These are phyloP conservation scores for Trametes pubescens DNA, from an alignment of 1,284 basidiomycete genomes.

Conservation along the genomic window DNA sequence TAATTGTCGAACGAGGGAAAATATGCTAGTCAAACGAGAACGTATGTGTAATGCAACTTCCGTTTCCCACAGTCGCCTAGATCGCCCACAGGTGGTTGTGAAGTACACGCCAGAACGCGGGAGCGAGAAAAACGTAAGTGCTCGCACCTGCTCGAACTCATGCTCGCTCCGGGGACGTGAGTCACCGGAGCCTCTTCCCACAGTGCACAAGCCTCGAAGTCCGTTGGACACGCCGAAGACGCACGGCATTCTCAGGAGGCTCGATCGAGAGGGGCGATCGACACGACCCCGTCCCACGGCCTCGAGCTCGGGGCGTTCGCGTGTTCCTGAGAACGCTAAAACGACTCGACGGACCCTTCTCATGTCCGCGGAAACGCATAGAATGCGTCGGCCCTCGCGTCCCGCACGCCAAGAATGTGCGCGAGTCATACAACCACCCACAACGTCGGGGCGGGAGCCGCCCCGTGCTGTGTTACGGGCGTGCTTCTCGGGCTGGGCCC, in stretches of 20 bases:
- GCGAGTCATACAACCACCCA: constrained; percentile 25
- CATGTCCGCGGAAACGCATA: constrained; percentile 14
- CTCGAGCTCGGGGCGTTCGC: constrained; percentile 18
- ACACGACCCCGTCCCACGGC: constrained; percentile 6
- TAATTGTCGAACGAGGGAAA: too few relatives aligned
- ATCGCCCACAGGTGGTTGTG: not conserved
- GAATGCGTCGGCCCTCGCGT: not conserved
- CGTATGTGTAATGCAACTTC: too few relatives aligned
- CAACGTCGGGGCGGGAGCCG: constrained; percentile 21
- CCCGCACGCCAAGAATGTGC: not conserved
- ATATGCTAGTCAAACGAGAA: too few relatives aligned
- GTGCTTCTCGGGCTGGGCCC: constrained; percentile 2
- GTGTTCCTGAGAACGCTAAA: constrained; percentile 17
- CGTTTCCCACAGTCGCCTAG: too few relatives aligned
- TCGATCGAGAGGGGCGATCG: constrained; percentile 3
- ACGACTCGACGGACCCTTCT: constrained; percentile 3
- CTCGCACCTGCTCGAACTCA: not conserved
- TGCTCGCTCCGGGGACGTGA: not conserved
- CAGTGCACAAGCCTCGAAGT: not conserved
- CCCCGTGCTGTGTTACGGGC: constrained; percentile 1
- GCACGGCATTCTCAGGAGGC: not conserved
- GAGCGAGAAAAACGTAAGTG: not conserved
- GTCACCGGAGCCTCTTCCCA: not conserved
- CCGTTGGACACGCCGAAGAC: not conserved
- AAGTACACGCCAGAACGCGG: not conserved